These are phyloP conservation scores for Chalciporus sp. DNA, from an alignment of 1,284 basidiomycete genomes.

Conservation along the genomic window DNA sequence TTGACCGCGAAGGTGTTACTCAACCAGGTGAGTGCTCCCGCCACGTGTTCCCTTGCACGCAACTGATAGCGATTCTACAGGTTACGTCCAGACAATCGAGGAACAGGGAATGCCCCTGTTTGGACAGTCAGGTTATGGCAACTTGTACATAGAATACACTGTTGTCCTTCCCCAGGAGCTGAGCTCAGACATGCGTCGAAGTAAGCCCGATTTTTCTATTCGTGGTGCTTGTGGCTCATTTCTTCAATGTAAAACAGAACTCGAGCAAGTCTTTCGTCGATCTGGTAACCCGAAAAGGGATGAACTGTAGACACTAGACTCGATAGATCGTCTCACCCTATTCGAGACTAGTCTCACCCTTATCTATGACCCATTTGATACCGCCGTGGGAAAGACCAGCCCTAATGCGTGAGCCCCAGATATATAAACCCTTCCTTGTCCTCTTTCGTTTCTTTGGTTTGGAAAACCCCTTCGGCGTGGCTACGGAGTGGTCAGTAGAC, in stretches of 20 bases:
- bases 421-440: conserved; percentile 18
- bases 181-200: conserved; percentile 62
- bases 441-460: conserved; percentile 6
- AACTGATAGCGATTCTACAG: conserved; percentile 30
- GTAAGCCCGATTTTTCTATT: conserved; percentile 46
- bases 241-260: conserved; percentile 23
- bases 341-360: background rate
- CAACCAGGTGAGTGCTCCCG: conserved; percentile 71
- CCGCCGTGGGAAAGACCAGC: conserved; percentile 32
- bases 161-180: conserved; percentile 83
- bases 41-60: background rate
- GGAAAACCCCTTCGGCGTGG: conserved; percentile 40
- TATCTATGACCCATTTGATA: background rate
- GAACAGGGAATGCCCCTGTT: conserved; percentile 90
- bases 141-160: conserved; percentile 89
- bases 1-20: conserved; percentile 78
- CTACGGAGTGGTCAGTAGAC: conserved; percentile 14
- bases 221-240: conserved; percentile 6
- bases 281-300: conserved; percentile 24
- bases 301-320: conserved; percentile 24
- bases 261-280: conserved; percentile 28
- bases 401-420: conserved; percentile 22
- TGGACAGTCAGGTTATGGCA: conserved; percentile 65
- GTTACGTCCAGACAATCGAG: conserved; percentile 82
- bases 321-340: conserved; percentile 2